phyloP scores from a whole-genome alignment of 345 rosid species.

The Arabis alpina region DNA sequence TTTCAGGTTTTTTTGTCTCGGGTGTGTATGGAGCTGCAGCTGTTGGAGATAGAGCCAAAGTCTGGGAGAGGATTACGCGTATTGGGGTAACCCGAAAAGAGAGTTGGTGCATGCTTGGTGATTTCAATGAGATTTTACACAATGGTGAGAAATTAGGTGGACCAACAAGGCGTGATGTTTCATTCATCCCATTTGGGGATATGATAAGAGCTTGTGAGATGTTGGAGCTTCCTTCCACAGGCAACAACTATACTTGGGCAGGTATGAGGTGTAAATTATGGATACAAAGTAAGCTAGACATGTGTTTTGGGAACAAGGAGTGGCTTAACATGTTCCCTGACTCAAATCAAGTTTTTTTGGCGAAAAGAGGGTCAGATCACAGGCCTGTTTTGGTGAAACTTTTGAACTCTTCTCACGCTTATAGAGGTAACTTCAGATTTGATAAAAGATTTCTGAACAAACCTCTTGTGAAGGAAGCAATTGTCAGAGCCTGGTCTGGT shows the following conservation, averaged over 20 bases:
- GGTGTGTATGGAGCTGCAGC: too few relatives aligned
- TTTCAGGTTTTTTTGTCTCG: too few relatives aligned
- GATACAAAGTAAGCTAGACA: neutral
- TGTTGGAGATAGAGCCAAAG: too few relatives aligned
- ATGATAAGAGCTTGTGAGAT: neutral
- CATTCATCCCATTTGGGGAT: neutral
- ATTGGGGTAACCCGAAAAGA: too few relatives aligned
- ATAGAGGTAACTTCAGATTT: neutral
- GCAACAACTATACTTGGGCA: neutral
- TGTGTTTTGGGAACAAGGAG: neutral
- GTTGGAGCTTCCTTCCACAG: neutral
- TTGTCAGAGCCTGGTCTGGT: neutral
- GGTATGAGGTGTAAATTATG: neutral
- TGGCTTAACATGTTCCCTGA: neutral
- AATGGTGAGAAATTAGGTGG: neutral
- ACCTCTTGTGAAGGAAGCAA: neutral
- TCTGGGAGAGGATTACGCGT: too few relatives aligned
- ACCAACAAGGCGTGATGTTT: neutral
- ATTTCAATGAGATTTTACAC: neutral
- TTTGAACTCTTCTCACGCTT: neutral
- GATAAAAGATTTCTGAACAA: neutral
- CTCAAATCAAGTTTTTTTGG: neutral
- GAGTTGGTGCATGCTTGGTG: neutral
- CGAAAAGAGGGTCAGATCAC: neutral
- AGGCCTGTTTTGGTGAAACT: neutral